Percentiles rank a stretch among this genome's conserved stretches.
Conservation (phyloP, 345 rosid genomes). For the Durio zibethinus region DNA sequence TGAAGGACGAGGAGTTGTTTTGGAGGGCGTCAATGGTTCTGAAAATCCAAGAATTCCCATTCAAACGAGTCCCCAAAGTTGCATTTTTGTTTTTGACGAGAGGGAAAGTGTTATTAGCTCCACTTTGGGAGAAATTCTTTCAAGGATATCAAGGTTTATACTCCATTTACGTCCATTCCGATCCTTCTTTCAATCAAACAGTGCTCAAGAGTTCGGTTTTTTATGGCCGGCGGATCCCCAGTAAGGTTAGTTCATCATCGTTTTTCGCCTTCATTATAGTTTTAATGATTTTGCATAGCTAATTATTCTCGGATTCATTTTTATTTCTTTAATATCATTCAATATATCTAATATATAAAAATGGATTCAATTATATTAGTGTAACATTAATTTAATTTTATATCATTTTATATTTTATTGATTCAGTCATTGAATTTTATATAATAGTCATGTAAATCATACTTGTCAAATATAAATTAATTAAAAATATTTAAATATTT, state of each 20-base stretch:
- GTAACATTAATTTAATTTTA: too few species aligned
- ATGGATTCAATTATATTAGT: too few species aligned
- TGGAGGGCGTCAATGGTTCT: constrained; percentile 54
- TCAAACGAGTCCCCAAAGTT: constrained; percentile 51
- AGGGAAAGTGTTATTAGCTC: constrained; percentile 67
- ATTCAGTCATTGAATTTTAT: too few species aligned
- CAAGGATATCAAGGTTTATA: constrained; percentile 57
- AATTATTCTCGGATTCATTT: too few species aligned
- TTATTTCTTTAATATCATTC: too few species aligned
- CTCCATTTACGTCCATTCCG: constrained; percentile 67
- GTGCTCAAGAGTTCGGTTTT: constrained; percentile 45
- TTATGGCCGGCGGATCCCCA: constrained; percentile 59
- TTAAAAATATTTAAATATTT: too few species aligned
- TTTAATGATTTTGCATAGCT: too few species aligned
- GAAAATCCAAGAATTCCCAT: constrained; percentile 23
- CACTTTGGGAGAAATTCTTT: constrained; percentile 86
- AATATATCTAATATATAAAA: too few species aligned
- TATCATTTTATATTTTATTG: too few species aligned
- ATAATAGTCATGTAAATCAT: too few species aligned
- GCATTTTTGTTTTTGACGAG: constrained; percentile 84
- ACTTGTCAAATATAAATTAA: too few species aligned
- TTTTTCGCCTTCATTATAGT: neutral
- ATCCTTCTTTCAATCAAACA: constrained; percentile 42
- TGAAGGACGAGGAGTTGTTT: constrained; percentile 60
- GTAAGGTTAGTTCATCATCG: constrained; percentile 45